Evolutionary conservation across 352 stramenopile species (phyloP).

Genomic region (Lagenidium sp.): DNA sequence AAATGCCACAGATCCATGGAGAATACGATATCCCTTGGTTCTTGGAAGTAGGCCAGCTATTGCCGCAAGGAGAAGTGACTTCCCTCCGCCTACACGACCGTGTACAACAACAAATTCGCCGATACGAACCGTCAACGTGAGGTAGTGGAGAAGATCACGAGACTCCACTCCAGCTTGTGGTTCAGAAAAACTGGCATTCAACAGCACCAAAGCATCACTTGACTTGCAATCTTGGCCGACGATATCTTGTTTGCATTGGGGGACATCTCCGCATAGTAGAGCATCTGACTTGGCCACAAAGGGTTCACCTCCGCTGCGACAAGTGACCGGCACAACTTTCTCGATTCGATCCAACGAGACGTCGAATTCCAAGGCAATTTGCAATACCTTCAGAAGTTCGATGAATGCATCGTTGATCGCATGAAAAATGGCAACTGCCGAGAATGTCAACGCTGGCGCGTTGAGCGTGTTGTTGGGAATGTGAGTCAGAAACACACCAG

Average conservation of each 20-base stretch:
- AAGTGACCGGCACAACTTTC: slow-evolving; percentile 7
- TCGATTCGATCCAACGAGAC: slow-evolving; percentile 22
- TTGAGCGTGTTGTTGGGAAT: slow-evolving; percentile 14
- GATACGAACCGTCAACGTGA: slow-evolving; percentile 30
- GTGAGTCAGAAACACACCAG: slow-evolving; percentile 17
- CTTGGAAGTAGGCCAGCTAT: slow-evolving; percentile 40
- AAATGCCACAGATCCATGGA: slow-evolving; percentile 54
- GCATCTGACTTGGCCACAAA: slow-evolving; percentile 5
- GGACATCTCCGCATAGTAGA: slow-evolving; percentile 12
- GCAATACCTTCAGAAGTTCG: slow-evolving; percentile 8
- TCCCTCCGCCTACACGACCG: slow-evolving; percentile 51
- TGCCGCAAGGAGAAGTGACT: slow-evolving; percentile 44
- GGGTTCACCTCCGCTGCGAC: not conserved
- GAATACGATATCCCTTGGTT: slow-evolving; percentile 21
- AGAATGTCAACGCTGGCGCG: slow-evolving; percentile 24
- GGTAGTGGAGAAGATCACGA: slow-evolving; percentile 28
- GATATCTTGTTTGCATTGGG: slow-evolving; percentile 16
- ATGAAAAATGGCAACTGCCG: slow-evolving; percentile 25
- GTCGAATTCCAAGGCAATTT: slow-evolving; percentile 13
- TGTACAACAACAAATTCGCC: slow-evolving; percentile 49
- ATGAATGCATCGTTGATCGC: slow-evolving; percentile 26
- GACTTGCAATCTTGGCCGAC: slow-evolving; percentile 9
- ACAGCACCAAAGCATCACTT: slow-evolving; percentile 22
- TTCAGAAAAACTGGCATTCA: slow-evolving; percentile 34
- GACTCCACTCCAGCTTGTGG: slow-evolving; percentile 6